A percentile compares a stretch with the other conserved stretches of the same genome.
Evolutionary conservation across 495 filamentous ascomycete species (phyloP).

Genomic region (Poronia punctata): DNA sequence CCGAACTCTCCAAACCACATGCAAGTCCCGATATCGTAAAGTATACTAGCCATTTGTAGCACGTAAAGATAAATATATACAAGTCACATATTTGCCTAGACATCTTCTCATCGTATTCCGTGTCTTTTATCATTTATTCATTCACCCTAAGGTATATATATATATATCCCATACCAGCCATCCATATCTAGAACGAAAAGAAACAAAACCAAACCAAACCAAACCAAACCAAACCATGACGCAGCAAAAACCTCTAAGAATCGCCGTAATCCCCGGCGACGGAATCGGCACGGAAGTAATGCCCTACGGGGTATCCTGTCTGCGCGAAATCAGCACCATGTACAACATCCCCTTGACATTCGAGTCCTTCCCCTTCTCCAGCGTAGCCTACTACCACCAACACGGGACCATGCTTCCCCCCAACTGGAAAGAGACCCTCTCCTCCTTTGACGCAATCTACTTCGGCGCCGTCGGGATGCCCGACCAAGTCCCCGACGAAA

Average conservation of each 20-base stretch:
- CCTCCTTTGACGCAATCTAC: slow-evolving; percentile 26
- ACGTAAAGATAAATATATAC: too few relatives aligned
- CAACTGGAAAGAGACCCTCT: slow-evolving; percentile 23
- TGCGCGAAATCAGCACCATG: slow-evolving; percentile 17
- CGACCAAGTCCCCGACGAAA: slow-evolving; percentile 23
- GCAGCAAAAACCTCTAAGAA: slow-evolving; percentile 15
- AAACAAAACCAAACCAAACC: too few relatives aligned
- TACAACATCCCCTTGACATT: slow-evolving; percentile 20
- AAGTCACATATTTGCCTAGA: too few relatives aligned
- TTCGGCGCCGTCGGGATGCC: slow-evolving; percentile 31
- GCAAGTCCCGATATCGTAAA: too few relatives aligned
- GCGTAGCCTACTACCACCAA: slow-evolving; percentile 21
- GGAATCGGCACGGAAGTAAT: slow-evolving; percentile 29
- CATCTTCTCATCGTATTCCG: too few relatives aligned
- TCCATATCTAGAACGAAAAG: too few relatives aligned
- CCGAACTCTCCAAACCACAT: too few relatives aligned
- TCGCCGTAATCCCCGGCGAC: slow-evolving; percentile 29
- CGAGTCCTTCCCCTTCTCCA: slow-evolving; percentile 26
- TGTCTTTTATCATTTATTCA: too few relatives aligned
- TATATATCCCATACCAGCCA: too few relatives aligned
- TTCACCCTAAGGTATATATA: too few relatives aligned
- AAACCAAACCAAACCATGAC: too few relatives aligned
- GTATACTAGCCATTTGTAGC: too few relatives aligned
- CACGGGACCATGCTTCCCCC: slow-evolving; percentile 26
- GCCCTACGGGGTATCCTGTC: slow-evolving; percentile 22